These are phyloP conservation scores for Collybia mongolica DNA, from an alignment of 768 basidiomycete genomes.

Conservation along the genomic window DNA sequence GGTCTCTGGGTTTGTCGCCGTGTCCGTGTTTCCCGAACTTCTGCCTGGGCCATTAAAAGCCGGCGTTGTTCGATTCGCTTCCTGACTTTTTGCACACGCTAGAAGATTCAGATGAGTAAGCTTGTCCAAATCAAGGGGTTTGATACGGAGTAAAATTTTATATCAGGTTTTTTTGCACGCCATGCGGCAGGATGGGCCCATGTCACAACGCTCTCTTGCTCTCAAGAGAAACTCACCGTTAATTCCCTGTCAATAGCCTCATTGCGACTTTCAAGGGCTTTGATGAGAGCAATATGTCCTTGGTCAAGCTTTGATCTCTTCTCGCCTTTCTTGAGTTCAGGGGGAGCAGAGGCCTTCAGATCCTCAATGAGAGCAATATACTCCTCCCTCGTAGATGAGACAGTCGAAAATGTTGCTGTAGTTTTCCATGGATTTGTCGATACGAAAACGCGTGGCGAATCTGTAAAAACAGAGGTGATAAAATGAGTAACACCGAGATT, in stretches of 20 bases:
- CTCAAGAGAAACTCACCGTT: constrained; percentile 49
- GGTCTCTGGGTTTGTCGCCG: constrained; percentile 69
- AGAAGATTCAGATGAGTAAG: constrained; percentile 11
- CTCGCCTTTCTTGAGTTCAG: constrained; percentile 42
- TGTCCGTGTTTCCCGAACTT: constrained; percentile 78
- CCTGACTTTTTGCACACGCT: constrained; percentile 73
- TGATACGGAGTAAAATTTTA: constrained; percentile 5
- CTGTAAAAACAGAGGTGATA: constrained; percentile 37
- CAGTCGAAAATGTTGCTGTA: constrained; percentile 69
- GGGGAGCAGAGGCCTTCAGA: constrained; percentile 51
- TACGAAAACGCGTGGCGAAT: constrained; percentile 80
- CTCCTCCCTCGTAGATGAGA: constrained; percentile 72
- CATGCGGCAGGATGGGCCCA: constrained; percentile 5
- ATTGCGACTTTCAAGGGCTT: constrained; percentile 60
- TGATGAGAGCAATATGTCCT: constrained; percentile 61
- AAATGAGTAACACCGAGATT: constrained; percentile 25
- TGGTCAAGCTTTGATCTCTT: constrained; percentile 56
- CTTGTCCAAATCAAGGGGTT: background rate
- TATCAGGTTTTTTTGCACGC: constrained; percentile 2
- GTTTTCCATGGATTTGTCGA: constrained; percentile 93
- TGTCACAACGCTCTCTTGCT: constrained; percentile 2
- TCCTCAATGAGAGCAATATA: constrained; percentile 64
- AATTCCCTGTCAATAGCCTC: constrained; percentile 69
- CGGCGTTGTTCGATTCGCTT: constrained; percentile 70
- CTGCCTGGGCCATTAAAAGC: constrained; percentile 67